Conservation (phyloP, 2,329 filamentous ascomycete species). For the Exophiala viscosa region DNA sequence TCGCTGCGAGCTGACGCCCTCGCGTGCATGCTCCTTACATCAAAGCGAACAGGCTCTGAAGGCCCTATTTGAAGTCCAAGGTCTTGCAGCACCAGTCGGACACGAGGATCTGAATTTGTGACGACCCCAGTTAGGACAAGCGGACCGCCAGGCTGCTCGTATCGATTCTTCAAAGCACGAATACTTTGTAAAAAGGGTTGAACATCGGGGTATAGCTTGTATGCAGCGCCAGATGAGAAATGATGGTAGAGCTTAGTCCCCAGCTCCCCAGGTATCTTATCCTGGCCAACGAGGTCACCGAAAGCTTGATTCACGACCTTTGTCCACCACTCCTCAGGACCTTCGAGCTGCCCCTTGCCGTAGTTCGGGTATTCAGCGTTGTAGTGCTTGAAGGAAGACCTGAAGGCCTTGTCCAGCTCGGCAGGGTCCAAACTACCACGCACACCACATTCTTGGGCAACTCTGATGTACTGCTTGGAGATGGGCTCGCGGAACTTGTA, state of each 20-base stretch:
- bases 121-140: conserved; percentile 40
- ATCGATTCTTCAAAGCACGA: conserved; percentile 25
- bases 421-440: conserved; percentile 22
- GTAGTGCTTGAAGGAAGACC: conserved; percentile 35
- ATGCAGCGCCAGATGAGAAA: conserved; percentile 40
- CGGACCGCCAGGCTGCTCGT: conserved; percentile 26
- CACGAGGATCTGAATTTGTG: conserved; percentile 47
- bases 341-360: conserved; percentile 38
- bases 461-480: conserved; percentile 38
- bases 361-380: conserved; percentile 40
- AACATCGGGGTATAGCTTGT: conserved; percentile 41
- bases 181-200: conserved; percentile 36
- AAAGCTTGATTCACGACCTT: conserved; percentile 41
- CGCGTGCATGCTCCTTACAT: conserved; percentile 28
- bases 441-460: conserved; percentile 38
- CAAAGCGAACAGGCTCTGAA: conserved; percentile 26
- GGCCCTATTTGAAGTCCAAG: conserved; percentile 39
- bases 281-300: conserved; percentile 23
- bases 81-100: conserved; percentile 38
- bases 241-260: conserved; percentile 35
- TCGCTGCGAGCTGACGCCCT: not conserved
- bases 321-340: conserved; percentile 44
- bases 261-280: conserved; percentile 34
- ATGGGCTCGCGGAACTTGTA: conserved; percentile 41
- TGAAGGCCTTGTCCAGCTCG: conserved; percentile 35